These are phyloP conservation scores for Globisporangium rhizosaccharum DNA, from an alignment of 352 stramenopile genomes.

Conservation along the genomic window DNA sequence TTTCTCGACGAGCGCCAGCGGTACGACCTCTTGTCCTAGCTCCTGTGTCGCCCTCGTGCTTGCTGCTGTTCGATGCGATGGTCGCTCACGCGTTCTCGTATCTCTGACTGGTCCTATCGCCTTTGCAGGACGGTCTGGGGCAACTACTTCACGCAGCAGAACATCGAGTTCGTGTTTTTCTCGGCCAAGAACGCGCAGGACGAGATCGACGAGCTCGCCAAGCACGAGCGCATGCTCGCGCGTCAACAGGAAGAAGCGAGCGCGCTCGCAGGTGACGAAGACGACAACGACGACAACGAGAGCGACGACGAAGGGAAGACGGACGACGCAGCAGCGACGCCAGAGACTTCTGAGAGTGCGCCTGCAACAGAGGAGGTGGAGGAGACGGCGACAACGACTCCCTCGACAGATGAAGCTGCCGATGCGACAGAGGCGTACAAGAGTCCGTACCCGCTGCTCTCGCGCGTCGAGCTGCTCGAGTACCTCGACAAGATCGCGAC, in stretches of 20 bases:
- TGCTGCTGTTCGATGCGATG: background rate
- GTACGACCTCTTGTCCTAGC: constrained; percentile 20
- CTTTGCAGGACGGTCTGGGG: constrained; percentile 82
- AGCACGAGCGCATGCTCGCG: constrained; percentile 36
- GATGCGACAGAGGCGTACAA: constrained; percentile 4
- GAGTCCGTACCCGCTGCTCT: constrained; percentile 56
- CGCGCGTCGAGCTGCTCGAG: constrained; percentile 69
- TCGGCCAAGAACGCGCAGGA: constrained; percentile 94
- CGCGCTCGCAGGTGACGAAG: constrained; percentile 9
- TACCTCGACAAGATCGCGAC: constrained; percentile 56
- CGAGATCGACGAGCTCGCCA: constrained; percentile 80
- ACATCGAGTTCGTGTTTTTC: constrained; percentile 97
- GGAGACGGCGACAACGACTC: constrained; percentile 1
- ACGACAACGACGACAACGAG: constrained; percentile 27
- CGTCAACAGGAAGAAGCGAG: constrained; percentile 22
- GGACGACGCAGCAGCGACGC: background rate
- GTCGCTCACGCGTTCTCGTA: background rate
- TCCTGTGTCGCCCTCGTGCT: background rate
- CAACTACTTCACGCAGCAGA: constrained; percentile 90
- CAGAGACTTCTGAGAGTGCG: constrained; percentile 9
- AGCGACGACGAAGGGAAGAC: background rate
- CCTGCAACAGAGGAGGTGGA: constrained; percentile 2
- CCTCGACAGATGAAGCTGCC: background rate
- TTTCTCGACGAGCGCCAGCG: constrained; percentile 93
- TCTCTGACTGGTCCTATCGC: constrained; percentile 5